These are phyloP conservation scores for Neoboletus subvelutipes DNA, from an alignment of 768 basidiomycete genomes.

Conservation along the genomic window DNA sequence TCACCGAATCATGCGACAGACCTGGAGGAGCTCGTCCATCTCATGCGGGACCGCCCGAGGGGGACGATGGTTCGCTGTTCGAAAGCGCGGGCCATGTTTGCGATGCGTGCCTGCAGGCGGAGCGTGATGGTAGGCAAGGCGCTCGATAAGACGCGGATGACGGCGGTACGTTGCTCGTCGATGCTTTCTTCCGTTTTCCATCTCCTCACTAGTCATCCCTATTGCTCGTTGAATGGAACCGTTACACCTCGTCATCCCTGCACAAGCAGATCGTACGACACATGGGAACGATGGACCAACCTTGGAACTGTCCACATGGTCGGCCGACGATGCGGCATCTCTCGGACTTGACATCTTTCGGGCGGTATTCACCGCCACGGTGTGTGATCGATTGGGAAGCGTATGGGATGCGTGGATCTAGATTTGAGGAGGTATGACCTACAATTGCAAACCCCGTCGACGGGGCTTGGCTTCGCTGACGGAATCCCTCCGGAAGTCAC, in stretches of 20 bases:
- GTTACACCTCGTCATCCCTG: too few species aligned
- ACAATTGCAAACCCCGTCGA: too few species aligned
- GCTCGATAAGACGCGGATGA: slow-evolving; percentile 78
- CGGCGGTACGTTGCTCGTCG: slow-evolving; percentile 43
- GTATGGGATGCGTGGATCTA: slow-evolving; percentile 16
- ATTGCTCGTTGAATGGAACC: not conserved
- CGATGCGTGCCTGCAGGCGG: slow-evolving; percentile 91
- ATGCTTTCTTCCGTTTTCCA: not conserved
- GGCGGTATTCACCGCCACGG: slow-evolving; percentile 10
- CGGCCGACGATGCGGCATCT: slow-evolving; percentile 82
- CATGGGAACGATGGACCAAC: slow-evolving; percentile 83
- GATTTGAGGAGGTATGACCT: slow-evolving; percentile 1
- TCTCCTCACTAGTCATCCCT: not conserved
- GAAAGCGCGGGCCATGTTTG: slow-evolving; percentile 95
- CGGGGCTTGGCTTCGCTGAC: not conserved
- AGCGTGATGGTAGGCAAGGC: slow-evolving; percentile 96
- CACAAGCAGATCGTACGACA: slow-evolving; percentile 61
- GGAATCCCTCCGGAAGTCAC: not conserved
- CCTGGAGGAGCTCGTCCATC: slow-evolving; percentile 87
- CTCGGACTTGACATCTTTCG: slow-evolving; percentile 46
- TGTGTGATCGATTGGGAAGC: slow-evolving; percentile 38
- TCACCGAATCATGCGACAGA: slow-evolving; percentile 46
- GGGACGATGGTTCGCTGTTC: slow-evolving; percentile 89
- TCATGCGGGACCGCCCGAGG: slow-evolving; percentile 73
- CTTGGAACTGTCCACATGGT: slow-evolving; percentile 89